A percentile compares a stretch with the other conserved stretches of the same genome.
These are phyloP conservation scores for Clitoria ternatea DNA, from an alignment of 306 rosid species.

Conservation along the genomic window DNA sequence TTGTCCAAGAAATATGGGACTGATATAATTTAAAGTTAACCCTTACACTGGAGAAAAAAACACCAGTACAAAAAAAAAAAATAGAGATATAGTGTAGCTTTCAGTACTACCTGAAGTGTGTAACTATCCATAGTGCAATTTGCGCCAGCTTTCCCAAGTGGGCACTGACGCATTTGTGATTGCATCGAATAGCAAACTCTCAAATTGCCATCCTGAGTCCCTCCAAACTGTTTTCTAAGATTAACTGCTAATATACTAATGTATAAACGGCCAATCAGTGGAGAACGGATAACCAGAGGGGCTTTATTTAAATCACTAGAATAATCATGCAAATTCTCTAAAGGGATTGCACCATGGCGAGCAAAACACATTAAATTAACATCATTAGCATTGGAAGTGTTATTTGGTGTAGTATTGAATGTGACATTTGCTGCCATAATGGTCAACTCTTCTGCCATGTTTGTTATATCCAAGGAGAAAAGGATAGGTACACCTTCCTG, in stretches of 20 bases:
- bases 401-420: conserved; percentile 40
- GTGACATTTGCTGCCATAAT: conserved; percentile 50
- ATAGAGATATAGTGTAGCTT: conserved; percentile 17
- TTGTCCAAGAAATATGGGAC: background rate
- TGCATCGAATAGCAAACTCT: conserved; percentile 71
- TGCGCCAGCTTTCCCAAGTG: conserved; percentile 74
- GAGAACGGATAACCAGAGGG: conserved; percentile 61
- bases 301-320: conserved; percentile 52
- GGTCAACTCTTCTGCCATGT: conserved; percentile 61
- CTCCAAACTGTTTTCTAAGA: conserved; percentile 48
- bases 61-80: background rate
- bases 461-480: conserved; percentile 62
- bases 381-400: conserved; percentile 31
- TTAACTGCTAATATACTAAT: conserved; percentile 50
- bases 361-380: conserved; percentile 58
- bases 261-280: conserved; percentile 75
- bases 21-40: background rate
- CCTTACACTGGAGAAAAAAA: background rate
- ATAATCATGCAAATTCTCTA: conserved; percentile 58
- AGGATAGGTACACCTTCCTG: conserved; percentile 47
- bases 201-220: conserved; percentile 24
- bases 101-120: conserved; percentile 68
- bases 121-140: conserved; percentile 68
- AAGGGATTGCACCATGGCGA: conserved; percentile 88
- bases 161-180: conserved; percentile 67